Evolutionary conservation across 805 yeast genomes (phyloP).

Genomic region (Yarrowia deformans): DNA sequence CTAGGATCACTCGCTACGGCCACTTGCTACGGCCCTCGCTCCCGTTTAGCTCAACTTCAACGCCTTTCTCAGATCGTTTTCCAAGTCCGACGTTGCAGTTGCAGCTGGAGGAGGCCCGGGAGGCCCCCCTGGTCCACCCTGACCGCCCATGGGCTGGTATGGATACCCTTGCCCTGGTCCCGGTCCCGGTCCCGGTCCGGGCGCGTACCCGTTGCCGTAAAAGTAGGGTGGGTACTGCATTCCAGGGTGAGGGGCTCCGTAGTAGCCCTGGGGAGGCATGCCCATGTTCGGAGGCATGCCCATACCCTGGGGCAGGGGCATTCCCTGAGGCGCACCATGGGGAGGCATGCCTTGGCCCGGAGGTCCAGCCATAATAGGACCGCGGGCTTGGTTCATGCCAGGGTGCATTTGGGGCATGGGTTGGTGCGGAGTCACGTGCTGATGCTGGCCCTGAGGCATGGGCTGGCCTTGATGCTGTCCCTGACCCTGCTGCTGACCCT

Average conservation of each 20-base stretch:
- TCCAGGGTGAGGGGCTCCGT: slow-evolving; percentile 9
- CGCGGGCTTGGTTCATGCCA: neutral
- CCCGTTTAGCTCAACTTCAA: slow-evolving; percentile 20
- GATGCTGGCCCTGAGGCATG: neutral
- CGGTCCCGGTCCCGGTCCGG: neutral
- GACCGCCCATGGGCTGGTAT: neutral
- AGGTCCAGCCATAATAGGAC: slow-evolving; percentile 34
- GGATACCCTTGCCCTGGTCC: neutral
- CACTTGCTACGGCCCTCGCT: too few relatives aligned
- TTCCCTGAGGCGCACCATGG: neutral
- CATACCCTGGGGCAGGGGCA: slow-evolving; percentile 9
- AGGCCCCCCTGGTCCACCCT: neutral
- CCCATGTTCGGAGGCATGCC: slow-evolving; percentile 5
- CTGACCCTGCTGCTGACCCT: neutral
- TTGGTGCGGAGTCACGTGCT: neutral
- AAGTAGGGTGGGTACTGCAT: slow-evolving; percentile 29
- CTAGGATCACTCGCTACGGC: too few relatives aligned
- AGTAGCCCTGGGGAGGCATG: slow-evolving; percentile 15
- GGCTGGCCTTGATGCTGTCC: neutral
- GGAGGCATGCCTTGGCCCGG: slow-evolving; percentile 23
- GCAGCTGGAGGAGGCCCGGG: slow-evolving; percentile 11
- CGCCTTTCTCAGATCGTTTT: slow-evolving; percentile 37
- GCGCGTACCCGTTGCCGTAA: slow-evolving; percentile 19
- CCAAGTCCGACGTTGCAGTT: neutral
- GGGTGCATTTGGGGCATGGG: slow-evolving; percentile 1